Conservation (phyloP, 371 early-diverging fungal genomes). For the Zopfochytrium polystomum region DNA sequence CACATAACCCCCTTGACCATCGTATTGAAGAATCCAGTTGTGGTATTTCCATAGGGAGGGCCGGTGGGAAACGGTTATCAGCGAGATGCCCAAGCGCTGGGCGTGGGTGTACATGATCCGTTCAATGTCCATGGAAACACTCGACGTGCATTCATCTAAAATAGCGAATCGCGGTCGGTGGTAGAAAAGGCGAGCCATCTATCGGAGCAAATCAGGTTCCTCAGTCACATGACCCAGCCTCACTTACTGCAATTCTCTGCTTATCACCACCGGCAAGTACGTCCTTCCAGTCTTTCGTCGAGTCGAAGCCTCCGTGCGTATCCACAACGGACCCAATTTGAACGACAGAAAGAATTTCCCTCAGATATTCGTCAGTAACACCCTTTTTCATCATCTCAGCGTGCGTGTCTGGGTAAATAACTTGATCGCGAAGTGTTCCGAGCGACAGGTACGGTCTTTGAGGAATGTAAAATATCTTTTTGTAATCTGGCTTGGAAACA, state of each 20-base stretch:
- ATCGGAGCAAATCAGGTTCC: too few relatives aligned
- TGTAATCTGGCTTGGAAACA: constrained; percentile 73
- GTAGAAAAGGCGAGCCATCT: constrained; percentile 58
- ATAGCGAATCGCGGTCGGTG: constrained; percentile 75
- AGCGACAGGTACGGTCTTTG: constrained; percentile 90
- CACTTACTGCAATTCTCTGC: constrained; percentile 75
- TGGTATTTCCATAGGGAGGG: constrained; percentile 87
- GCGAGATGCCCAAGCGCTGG: constrained; percentile 74
- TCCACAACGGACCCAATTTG: constrained; percentile 71
- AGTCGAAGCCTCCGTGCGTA: constrained; percentile 79
- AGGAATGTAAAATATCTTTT: constrained; percentile 86
- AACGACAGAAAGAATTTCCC: constrained; percentile 66
- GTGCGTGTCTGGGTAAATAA: constrained; percentile 85
- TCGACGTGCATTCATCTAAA: constrained; percentile 67
- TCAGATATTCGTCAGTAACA: constrained; percentile 75
- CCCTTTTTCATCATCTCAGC: constrained; percentile 69
- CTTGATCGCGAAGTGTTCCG: constrained; percentile 90
- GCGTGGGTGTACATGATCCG: constrained; percentile 86
- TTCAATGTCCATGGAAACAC: constrained; percentile 85
- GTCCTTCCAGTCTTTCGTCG: constrained; percentile 86
- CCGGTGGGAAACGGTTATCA: constrained; percentile 87
- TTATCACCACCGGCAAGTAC: constrained; percentile 90
- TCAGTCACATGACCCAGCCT: too few relatives aligned
- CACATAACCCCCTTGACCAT: constrained; percentile 76
- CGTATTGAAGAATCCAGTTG: constrained; percentile 65